phyloP scores from a whole-genome alignment of 2,329 filamentous ascomycete species.

The Fusarium devonianum region DNA sequence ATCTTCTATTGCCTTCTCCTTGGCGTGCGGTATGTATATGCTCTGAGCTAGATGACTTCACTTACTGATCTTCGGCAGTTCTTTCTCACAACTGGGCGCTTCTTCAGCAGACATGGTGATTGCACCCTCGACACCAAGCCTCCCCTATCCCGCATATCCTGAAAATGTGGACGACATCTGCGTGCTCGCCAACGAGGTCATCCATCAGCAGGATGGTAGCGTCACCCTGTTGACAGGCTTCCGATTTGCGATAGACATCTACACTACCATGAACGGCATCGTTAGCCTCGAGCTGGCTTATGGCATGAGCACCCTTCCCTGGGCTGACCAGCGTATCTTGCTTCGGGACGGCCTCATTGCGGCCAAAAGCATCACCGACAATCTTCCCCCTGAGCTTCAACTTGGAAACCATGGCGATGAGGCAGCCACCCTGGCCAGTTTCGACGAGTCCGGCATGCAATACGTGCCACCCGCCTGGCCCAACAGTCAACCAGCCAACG shows the following conservation, averaged over 20 bases:
- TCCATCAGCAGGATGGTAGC: constrained; percentile 71
- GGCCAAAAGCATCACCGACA: constrained; percentile 72
- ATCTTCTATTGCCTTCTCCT: constrained; percentile 88
- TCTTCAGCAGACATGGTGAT: constrained; percentile 76
- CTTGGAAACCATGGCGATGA: constrained; percentile 55
- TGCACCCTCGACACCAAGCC: constrained; percentile 75
- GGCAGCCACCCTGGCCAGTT: constrained; percentile 47
- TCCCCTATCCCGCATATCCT: constrained; percentile 81
- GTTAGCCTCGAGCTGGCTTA: constrained; percentile 84
- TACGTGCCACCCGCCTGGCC: constrained; percentile 62
- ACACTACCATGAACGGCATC: constrained; percentile 79
- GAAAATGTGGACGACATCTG: constrained; percentile 85
- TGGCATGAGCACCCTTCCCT: constrained; percentile 78
- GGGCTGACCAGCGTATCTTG: constrained; percentile 77
- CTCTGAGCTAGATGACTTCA: constrained; percentile 3
- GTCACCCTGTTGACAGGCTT: constrained; percentile 80
- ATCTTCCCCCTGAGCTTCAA: constrained; percentile 73
- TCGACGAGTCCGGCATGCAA: constrained; percentile 56
- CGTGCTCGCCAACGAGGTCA: constrained; percentile 74
- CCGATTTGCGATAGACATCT: constrained; percentile 79
- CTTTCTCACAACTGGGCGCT: constrained; percentile 79
- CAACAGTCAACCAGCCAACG: constrained; percentile 55
- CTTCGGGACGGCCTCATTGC: constrained; percentile 74
- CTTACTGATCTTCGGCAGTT: constrained; percentile 53
- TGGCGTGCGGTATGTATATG: constrained; percentile 64